These are phyloP conservation scores for Trichomonascaceae sp. DNA, from an alignment of 1,139 yeast species.

Conservation along the genomic window DNA sequence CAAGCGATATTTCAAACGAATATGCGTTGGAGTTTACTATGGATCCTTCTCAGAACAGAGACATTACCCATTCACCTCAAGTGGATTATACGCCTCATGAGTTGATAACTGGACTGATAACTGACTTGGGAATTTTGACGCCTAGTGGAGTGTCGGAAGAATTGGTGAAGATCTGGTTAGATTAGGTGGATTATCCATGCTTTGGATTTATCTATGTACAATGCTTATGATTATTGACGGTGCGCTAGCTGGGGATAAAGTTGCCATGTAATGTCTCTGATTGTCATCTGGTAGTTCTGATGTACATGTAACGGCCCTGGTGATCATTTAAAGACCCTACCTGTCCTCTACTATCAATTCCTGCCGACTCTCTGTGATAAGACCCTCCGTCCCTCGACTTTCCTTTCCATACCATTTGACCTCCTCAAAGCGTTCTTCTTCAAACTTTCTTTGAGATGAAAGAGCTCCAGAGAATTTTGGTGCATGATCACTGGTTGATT, in stretches of 20 bases:
- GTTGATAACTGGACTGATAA: slow-evolving; percentile 88
- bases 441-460: slow-evolving; percentile 63
- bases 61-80: slow-evolving; percentile 37
- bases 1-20: slow-evolving; percentile 79
- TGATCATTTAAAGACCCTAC: too few species aligned
- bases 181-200: slow-evolving; percentile 34
- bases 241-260: too few species aligned
- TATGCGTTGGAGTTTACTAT: slow-evolving; percentile 32
- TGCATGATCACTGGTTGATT: slow-evolving; percentile 52
- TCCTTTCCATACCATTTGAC: slow-evolving; percentile 46
- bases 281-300: too few species aligned
- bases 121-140: slow-evolving; percentile 93
- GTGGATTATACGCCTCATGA: slow-evolving; percentile 96
- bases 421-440: slow-evolving; percentile 58
- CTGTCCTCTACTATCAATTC: background rate
- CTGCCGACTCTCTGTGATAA: background rate
- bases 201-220: background rate
- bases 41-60: slow-evolving; percentile 15
- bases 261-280: too few species aligned
- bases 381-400: slow-evolving; percentile 33
- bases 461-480: slow-evolving; percentile 76
- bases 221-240: background rate
- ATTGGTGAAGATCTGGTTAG: slow-evolving; percentile 96
- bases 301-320: too few species aligned
- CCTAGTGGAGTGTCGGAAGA: slow-evolving; percentile 98